Evolutionary conservation across 2,329 filamentous ascomycete genomes (phyloP), one percentile per base, ranked within the genome.

Genomic region (Fusarium nurragi): DNA sequence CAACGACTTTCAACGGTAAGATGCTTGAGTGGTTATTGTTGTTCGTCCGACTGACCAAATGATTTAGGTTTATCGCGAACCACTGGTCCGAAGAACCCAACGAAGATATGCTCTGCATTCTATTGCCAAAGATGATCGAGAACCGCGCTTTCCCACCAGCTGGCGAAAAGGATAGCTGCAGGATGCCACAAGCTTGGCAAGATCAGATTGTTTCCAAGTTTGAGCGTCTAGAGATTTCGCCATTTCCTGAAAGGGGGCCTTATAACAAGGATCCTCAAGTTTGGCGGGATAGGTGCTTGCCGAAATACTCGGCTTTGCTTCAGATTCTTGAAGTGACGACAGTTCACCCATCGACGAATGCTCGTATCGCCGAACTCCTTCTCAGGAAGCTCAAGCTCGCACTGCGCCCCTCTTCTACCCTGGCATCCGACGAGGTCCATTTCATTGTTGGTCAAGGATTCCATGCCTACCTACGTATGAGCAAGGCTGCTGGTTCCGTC

Each of bases 371-470:
- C 2, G 84, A 90, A 68, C 82, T 89, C 28, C 76, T 93, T 21
- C 82, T 90, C 32, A 81, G 84, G 53, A 91, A 91, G 71, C 76
- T 92, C 36, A 86, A 88, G 67, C 81, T 89, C 22, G 87, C 89
- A 0, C 77, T 92, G 40, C 81, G 86, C 19, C 86, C 88, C 9
- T 86, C 86, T 3, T 84, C 84, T 7, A 82, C 83, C 12, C 77
- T 87, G 48, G 81, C 83, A 3, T 86, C 85, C 4, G 84, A 89
- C 62, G 85, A 89, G 72, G 85, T 87, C n/a, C 83, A 86, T 32
- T 93, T 95, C 66, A 90, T 92, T 46, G 83, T 90, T 55, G 91
- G 90, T 11, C 88, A 88, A 66, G 92, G 91, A 0, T 92, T 95
- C 71, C 86, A 86, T 56, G 86, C 89, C 6, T 92, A 93, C 68